A percentile compares a stretch with the other conserved stretches of the same genome.
Evolutionary conservation across 371 early-diverging fungal species (phyloP).

Genomic region (Syncephalastrum monosporum): DNA sequence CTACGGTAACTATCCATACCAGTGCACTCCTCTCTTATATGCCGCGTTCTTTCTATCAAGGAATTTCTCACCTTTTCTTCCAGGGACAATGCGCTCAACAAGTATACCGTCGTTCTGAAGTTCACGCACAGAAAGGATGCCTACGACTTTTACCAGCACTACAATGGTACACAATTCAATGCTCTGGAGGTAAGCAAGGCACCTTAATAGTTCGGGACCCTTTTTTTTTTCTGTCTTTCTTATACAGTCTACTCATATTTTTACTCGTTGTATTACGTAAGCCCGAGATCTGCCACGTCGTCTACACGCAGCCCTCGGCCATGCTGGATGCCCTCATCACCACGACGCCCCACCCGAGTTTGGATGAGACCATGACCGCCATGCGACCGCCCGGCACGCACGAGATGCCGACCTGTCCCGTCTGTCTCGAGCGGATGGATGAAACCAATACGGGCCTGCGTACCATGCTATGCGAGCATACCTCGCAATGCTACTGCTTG

Average conservation of each 20-base stretch:
- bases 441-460: conserved; percentile 77
- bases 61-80: neutral
- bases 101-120: conserved; percentile 79
- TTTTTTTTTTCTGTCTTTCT: too few species aligned
- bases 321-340: conserved; percentile 47
- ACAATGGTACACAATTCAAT: conserved; percentile 77
- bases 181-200: conserved; percentile 64
- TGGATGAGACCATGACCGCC: conserved; percentile 27
- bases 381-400: conserved; percentile 10
- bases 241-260: neutral
- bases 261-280: conserved; percentile 13
- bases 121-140: conserved; percentile 63
- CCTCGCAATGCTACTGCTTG: conserved; percentile 89
- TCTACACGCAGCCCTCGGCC: conserved; percentile 67
- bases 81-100: conserved; percentile 73
- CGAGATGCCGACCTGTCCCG: conserved; percentile 88
- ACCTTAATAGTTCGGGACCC: neutral
- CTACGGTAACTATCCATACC: conserved; percentile 44
- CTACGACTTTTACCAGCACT: conserved; percentile 66
- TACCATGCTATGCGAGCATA: conserved; percentile 92
- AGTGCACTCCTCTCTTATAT: too few species aligned
- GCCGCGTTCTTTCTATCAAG: too few species aligned
- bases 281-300: conserved; percentile 73
- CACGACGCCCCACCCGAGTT: conserved; percentile 60
- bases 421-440: conserved; percentile 93